phyloP scores from a whole-genome alignment of 208 protist species.

The Phytomonas serpens region DNA sequence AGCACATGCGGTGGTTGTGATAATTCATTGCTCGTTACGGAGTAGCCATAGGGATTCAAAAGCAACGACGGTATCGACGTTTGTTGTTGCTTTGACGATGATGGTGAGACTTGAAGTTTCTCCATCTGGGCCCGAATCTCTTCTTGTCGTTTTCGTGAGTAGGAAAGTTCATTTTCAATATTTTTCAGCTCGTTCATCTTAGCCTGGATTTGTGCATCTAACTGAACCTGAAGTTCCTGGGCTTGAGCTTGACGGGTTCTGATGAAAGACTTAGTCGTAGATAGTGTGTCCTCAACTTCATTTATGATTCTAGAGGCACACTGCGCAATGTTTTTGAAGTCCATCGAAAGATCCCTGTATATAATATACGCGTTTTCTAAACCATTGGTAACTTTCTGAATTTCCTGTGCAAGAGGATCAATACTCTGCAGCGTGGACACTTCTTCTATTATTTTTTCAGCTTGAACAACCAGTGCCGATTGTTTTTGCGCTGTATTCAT shows the following conservation, averaged over 20 bases:
- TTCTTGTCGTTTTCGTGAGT: constrained; percentile 36
- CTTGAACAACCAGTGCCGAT: constrained; percentile 24
- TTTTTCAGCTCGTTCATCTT: constrained; percentile 64
- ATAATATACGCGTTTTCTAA: constrained; percentile 56
- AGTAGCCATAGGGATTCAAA: background rate
- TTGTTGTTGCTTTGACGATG: constrained; percentile 4
- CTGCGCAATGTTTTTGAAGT: constrained; percentile 32
- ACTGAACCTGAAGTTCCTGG: constrained; percentile 32
- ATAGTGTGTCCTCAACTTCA: constrained; percentile 38
- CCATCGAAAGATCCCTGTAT: constrained; percentile 41
- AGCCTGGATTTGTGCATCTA: constrained; percentile 69
- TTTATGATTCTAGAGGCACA: constrained; percentile 42
- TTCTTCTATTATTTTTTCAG: constrained; percentile 41
- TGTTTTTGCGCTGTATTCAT: constrained; percentile 37
- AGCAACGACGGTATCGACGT: constrained; percentile 2
- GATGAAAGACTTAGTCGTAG: constrained; percentile 49
- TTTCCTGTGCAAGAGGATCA: constrained; percentile 54
- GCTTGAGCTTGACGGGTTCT: constrained; percentile 50
- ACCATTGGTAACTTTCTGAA: constrained; percentile 69
- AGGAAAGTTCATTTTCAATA: constrained; percentile 23
- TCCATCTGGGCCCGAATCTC: constrained; percentile 24
- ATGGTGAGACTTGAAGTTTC: constrained; percentile 15
- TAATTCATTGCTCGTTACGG: background rate
- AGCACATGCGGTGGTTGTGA: background rate
- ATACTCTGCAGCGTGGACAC: constrained; percentile 57